A percentile compares a stretch with the other conserved stretches of the same genome.
Conservation (phyloP, 192 early-diverging fungal species). For the Coemansia sp. region DNA sequence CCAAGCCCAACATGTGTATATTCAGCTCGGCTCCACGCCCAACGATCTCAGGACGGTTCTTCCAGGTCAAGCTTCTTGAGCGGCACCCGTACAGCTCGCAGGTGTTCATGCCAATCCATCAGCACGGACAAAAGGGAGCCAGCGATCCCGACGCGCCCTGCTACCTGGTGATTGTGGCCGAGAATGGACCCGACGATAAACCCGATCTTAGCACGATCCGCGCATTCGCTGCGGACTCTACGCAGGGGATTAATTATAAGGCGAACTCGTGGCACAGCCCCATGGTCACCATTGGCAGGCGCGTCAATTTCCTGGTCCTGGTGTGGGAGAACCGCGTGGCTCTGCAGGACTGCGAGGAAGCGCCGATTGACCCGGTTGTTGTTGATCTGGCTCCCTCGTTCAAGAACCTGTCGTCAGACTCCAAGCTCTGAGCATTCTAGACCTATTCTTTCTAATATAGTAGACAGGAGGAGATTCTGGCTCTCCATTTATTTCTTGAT, state of each 20-base stretch:
- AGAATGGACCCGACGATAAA: constrained; percentile 66
- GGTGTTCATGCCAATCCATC: constrained; percentile 78
- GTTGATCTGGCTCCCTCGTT: constrained; percentile 48
- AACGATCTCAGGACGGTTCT: constrained; percentile 37
- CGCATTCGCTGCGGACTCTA: constrained; percentile 69
- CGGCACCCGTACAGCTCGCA: constrained; percentile 83
- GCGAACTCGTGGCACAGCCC: constrained; percentile 89
- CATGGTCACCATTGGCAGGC: constrained; percentile 72
- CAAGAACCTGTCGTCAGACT: constrained; percentile 22
- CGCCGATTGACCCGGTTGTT: constrained; percentile 33
- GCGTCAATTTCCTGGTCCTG: constrained; percentile 69
- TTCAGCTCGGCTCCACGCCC: constrained; percentile 57
- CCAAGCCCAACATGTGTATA: constrained; percentile 70
- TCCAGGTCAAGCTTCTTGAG: constrained; percentile 75
- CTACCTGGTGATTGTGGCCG: constrained; percentile 82
- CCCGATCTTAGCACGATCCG: constrained; percentile 74
- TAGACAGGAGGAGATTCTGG: background rate
- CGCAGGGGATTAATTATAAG: constrained; percentile 82
- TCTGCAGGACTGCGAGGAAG: constrained; percentile 76
- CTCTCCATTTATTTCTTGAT: background rate
- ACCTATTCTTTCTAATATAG: too few relatives aligned
- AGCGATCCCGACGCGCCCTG: constrained; percentile 29
- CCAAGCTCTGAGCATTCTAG: constrained; percentile 28
- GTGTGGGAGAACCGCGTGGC: constrained; percentile 76
- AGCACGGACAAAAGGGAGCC: constrained; percentile 18